Conservation (phyloP, 2,329 filamentous ascomycete species). For the Aureobasidium sp. region DNA sequence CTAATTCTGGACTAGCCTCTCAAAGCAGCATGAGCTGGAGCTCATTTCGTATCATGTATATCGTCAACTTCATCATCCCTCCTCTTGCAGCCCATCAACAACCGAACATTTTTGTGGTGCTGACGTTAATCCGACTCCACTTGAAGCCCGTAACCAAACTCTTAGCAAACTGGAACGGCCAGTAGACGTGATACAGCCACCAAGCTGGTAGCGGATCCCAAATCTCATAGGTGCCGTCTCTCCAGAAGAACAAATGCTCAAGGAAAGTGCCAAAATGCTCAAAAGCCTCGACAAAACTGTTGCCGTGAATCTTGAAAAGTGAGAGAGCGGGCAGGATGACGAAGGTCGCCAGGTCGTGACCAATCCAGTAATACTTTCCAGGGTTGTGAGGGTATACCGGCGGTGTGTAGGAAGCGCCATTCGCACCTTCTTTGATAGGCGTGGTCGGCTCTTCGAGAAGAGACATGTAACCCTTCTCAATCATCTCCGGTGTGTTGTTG, state of each 20-base stretch:
- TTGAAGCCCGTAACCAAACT: conserved; percentile 39
- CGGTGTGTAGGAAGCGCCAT: conserved; percentile 20
- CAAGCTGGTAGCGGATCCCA: conserved; percentile 47
- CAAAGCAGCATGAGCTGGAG: background rate
- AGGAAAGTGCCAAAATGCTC: conserved; percentile 29
- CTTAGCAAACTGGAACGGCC: conserved; percentile 46
- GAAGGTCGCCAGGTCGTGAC: conserved; percentile 54
- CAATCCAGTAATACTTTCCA: conserved; percentile 55
- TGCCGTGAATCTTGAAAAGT: conserved; percentile 28
- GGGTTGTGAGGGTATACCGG: conserved; percentile 21
- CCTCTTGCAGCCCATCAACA: conserved; percentile 21
- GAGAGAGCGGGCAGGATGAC: conserved; percentile 44
- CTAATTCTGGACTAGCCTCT: background rate
- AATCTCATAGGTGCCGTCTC: conserved; percentile 43
- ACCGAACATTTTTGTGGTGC: conserved; percentile 55
- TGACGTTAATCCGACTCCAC: conserved; percentile 63
- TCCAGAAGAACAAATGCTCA: conserved; percentile 41
- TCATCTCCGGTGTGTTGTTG: conserved; percentile 38
- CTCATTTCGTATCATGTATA: background rate
- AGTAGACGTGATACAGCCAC: conserved; percentile 48
- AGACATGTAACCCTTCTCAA: conserved; percentile 47
- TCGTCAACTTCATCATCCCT: background rate
- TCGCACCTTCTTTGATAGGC: conserved; percentile 19
- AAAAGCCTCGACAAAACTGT: conserved; percentile 23
- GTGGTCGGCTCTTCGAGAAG: conserved; percentile 31